A percentile compares a stretch with the other conserved stretches of the same genome.
These are phyloP conservation scores for Fomes fomentarius DNA, from an alignment of 1,284 basidiomycete genomes.

Conservation along the genomic window DNA sequence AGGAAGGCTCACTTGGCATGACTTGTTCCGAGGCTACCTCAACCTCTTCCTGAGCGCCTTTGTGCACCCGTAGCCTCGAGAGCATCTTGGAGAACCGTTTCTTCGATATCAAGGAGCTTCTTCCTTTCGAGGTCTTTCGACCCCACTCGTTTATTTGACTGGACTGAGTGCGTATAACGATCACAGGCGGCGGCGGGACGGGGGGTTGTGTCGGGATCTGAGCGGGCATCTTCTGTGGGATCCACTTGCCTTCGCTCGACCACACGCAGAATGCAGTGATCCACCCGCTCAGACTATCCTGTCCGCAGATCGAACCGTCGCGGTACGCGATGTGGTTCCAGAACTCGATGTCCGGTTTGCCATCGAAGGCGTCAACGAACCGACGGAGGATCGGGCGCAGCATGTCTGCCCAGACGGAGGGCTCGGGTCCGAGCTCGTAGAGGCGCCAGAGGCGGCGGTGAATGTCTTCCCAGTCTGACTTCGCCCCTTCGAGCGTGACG, in stretches of 20 bases:
- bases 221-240: constrained; percentile 19
- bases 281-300: constrained; percentile 37
- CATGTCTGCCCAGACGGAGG: constrained; percentile 37
- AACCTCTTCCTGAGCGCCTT: too few species aligned
- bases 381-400: constrained; percentile 39
- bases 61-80: too few species aligned
- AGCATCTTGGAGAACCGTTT: neutral
- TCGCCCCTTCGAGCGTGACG: constrained; percentile 48
- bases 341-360: constrained; percentile 36
- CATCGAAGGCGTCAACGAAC: constrained; percentile 41
- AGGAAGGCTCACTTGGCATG: too few species aligned
- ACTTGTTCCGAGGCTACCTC: too few species aligned
- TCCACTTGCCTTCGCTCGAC: constrained; percentile 35
- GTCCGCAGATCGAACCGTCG: constrained; percentile 21
- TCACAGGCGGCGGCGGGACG: neutral
- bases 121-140: too few species aligned
- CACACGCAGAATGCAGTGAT: constrained; percentile 45
- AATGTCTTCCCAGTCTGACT: constrained; percentile 40
- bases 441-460: constrained; percentile 38
- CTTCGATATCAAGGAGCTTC: too few species aligned
- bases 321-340: constrained; percentile 37
- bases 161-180: too few species aligned
- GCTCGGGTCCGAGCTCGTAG: constrained; percentile 38
- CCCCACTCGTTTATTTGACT: too few species aligned
- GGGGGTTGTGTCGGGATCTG: neutral